Evolutionary conservation across 768 basidiomycete species (phyloP), one percentile per base, ranked within the genome.

Genomic region (Panaeolus papilionaceus): DNA sequence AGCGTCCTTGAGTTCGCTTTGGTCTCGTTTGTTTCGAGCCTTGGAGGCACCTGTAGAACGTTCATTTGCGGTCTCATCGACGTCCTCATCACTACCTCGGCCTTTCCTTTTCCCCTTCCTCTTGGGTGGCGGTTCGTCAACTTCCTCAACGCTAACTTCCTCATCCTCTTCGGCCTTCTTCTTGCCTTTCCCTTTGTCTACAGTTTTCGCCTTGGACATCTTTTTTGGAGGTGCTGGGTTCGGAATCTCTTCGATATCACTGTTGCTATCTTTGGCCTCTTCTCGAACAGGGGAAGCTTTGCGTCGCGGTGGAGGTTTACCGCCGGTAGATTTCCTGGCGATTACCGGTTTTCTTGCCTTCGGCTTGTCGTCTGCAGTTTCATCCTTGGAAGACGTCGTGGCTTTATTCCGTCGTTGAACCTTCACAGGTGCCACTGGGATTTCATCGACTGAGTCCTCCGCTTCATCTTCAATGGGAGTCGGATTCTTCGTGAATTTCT

Each of bases 101-200:
- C 28, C 54, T 16, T 58, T 58, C 7, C 54, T 11, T 14, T 54
- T 69, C 65, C 51, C 72, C 69, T 44, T 66, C 67, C 20, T 64
- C 68, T 49, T 58, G 3, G 54, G 26, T 33, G 54, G 26, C 26
- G 54, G 54, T 16, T 67, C 63, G 11, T 65, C 51, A 8, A 64
- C 70, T 51, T 72, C 72, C n/a, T 72, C 75, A n/a, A 70, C 73
- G 39, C 71, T 75, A 44, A 69, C 68, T 16, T 72, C 67, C 38
- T 72, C 67, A 26, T 71, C 71, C 18, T 37, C 68, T 66, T 71
- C 73, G 0, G 72, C 71, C 70, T 79, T 81, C 10, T 73, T 75
- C 68, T 82, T 81, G 16, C 72, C 73, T 63, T 78, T 80, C 26
- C 71, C 66, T 33, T 72, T 77, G 28, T 28, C 67, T 26, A 58